These are phyloP conservation scores for Batkoa obscura DNA, from an alignment of 371 early-diverging fungal genomes.

Conservation along the genomic window DNA sequence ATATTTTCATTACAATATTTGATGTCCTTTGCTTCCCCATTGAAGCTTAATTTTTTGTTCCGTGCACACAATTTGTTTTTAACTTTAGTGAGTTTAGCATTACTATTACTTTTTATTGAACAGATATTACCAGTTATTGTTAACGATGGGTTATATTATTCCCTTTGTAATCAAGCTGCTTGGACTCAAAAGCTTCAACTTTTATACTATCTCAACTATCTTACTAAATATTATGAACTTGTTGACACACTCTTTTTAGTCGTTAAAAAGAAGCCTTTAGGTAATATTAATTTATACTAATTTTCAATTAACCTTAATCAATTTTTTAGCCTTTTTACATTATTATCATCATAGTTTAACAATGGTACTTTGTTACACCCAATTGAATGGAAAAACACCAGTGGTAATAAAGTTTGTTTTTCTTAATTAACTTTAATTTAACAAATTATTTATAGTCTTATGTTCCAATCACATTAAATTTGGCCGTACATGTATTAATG, in stretches of 20 bases:
- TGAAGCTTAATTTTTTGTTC: conserved; percentile 39
- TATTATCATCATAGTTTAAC: conserved; percentile 84
- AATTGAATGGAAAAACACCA: conserved; percentile 58
- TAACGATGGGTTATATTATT: conserved; percentile 40
- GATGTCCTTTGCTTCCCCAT: conserved; percentile 37
- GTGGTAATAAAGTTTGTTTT: conserved; percentile 37
- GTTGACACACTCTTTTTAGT: conserved; percentile 53
- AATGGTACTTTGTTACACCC: conserved; percentile 68
- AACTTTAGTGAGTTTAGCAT: conserved; percentile 34
- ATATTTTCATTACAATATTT: conserved; percentile 50
- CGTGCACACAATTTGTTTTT: conserved; percentile 56
- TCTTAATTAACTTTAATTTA: too few relatives aligned
- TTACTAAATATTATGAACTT: conserved; percentile 73
- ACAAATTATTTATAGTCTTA: conserved; percentile 24
- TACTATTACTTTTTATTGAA: conserved; percentile 46
- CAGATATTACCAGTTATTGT: conserved; percentile 40
- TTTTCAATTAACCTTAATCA: conserved; percentile 12
- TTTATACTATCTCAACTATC: conserved; percentile 67
- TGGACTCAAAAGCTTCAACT: conserved; percentile 58
- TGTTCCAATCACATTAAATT: conserved; percentile 60
- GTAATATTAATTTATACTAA: conserved; percentile 10
- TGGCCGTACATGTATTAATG: conserved; percentile 83
- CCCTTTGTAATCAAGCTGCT: conserved; percentile 39
- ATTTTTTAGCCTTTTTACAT: conserved; percentile 19
- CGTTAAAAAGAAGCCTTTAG: conserved; percentile 45